These are phyloP conservation scores for Rhizophlyctis rosea DNA, from an alignment of 192 early-diverging fungal genomes.

Conservation along the genomic window DNA sequence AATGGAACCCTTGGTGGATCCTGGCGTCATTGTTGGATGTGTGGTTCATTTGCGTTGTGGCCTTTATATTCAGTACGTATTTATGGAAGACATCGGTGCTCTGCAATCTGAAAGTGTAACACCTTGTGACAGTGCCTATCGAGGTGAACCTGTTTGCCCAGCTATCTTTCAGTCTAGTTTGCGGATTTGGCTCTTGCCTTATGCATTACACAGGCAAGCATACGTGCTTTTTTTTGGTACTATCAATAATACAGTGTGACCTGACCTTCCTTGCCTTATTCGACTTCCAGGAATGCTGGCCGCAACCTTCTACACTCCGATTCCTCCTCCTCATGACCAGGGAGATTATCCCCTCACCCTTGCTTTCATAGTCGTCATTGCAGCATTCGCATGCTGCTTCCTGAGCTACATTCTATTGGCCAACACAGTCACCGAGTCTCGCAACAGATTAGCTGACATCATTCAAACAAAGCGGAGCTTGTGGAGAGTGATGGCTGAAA, in stretches of 20 bases:
- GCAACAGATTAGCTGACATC: constrained; percentile 9
- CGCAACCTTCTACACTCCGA: constrained; percentile 4
- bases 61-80: constrained; percentile 16
- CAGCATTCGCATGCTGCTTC: constrained; percentile 7
- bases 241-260: neutral
- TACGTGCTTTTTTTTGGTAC: neutral
- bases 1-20: constrained; percentile 3
- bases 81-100: too few species aligned
- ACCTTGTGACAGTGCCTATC: constrained; percentile 4
- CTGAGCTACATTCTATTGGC: constrained; percentile 9
- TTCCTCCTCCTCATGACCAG: constrained; percentile 9
- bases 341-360: constrained; percentile 6
- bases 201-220: constrained; percentile 12
- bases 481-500: constrained; percentile 18
- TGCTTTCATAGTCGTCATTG: constrained; percentile 1
- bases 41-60: constrained; percentile 9
- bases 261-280: neutral
- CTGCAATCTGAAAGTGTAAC: too few species aligned
- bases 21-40: constrained; percentile 6
- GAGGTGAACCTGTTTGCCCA: neutral
- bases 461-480: constrained; percentile 9
- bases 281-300: constrained; percentile 2
- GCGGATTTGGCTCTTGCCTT: neutral
- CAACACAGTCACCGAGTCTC: constrained; percentile 5
- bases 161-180: neutral